phyloP scores from a whole-genome alignment of 768 basidiomycete genomes.

The Sistotremastrum niveocremeum region DNA sequence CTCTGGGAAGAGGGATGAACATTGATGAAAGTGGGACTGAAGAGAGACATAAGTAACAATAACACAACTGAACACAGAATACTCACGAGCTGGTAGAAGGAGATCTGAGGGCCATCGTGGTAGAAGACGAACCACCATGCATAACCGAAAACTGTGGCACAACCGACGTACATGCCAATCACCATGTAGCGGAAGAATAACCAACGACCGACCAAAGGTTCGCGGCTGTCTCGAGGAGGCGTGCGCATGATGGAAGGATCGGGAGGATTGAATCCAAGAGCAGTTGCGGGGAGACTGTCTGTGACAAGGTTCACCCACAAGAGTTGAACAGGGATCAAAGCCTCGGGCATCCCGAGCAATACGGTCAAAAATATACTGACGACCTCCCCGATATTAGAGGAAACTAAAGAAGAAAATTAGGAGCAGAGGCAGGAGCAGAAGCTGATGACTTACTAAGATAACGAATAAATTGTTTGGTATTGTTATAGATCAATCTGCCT shows the following conservation, averaged over 20 bases:
- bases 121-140: slow-evolving; percentile 99
- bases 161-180: slow-evolving; percentile 86
- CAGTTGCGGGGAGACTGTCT: slow-evolving; percentile 91
- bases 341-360: slow-evolving; percentile 97
- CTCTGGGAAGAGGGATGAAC: slow-evolving; percentile 65
- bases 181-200: slow-evolving; percentile 93
- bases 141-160: slow-evolving; percentile 92
- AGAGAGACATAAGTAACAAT: slow-evolving; percentile 3
- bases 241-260: slow-evolving; percentile 96
- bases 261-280: slow-evolving; percentile 93
- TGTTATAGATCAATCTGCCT: slow-evolving; percentile 95
- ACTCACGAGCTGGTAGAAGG: slow-evolving; percentile 84
- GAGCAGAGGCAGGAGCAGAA: background rate
- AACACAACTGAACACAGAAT: background rate
- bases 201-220: slow-evolving; percentile 88
- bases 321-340: slow-evolving; percentile 92
- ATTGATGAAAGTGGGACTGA: slow-evolving; percentile 95
- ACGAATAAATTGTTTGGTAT: slow-evolving; percentile 99
- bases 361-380: slow-evolving; percentile 97
- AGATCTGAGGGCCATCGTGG: slow-evolving; percentile 79
- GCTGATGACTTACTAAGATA: slow-evolving; percentile 65
- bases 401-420: slow-evolving; percentile 33
- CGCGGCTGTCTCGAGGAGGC: slow-evolving; percentile 79
- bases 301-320: slow-evolving; percentile 99
- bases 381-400: slow-evolving; percentile 95